A percentile compares a stretch with the other conserved stretches of the same genome.
Evolutionary conservation across 495 filamentous ascomycete species (phyloP).

Genomic region (Penicillium coprophilum): DNA sequence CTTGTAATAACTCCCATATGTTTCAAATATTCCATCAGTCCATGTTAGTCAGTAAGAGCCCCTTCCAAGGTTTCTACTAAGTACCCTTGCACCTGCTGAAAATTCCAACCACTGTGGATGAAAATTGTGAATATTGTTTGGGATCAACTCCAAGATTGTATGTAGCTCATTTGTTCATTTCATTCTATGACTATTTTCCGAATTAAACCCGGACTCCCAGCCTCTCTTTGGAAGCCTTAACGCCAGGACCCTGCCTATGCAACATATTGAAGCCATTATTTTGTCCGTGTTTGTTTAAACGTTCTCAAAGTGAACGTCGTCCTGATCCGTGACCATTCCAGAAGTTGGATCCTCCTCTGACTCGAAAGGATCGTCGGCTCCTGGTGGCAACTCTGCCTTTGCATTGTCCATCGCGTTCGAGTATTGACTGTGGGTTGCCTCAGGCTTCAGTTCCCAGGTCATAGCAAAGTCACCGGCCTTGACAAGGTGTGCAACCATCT

Average conservation of each 20-base stretch:
- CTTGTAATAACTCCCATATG: no score
- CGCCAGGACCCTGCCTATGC: constrained; percentile 31
- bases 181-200: constrained; percentile 8
- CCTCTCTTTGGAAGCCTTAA: constrained; percentile 13
- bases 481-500: constrained; percentile 77
- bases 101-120: no score
- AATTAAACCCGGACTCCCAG: constrained; percentile 1
- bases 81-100: no score
- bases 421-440: constrained; percentile 61
- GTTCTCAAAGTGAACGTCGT: constrained; percentile 75
- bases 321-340: constrained; percentile 59
- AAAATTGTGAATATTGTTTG: background rate
- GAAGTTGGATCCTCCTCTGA: constrained; percentile 47
- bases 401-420: constrained; percentile 38
- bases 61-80: no score
- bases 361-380: constrained; percentile 40
- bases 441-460: constrained; percentile 76
- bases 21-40: no score
- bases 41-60: no score
- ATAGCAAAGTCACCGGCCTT: constrained; percentile 78
- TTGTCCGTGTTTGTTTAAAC: constrained; percentile 35
- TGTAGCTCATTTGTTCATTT: constrained; percentile 6
- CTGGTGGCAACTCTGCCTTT: constrained; percentile 51
- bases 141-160: background rate
- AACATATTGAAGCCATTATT: constrained; percentile 17